Percentiles rank a stretch among this genome's conserved stretches.
phyloP scores from a whole-genome alignment of 169 alveolate species.

The Perkinsus chesapeaki region DNA sequence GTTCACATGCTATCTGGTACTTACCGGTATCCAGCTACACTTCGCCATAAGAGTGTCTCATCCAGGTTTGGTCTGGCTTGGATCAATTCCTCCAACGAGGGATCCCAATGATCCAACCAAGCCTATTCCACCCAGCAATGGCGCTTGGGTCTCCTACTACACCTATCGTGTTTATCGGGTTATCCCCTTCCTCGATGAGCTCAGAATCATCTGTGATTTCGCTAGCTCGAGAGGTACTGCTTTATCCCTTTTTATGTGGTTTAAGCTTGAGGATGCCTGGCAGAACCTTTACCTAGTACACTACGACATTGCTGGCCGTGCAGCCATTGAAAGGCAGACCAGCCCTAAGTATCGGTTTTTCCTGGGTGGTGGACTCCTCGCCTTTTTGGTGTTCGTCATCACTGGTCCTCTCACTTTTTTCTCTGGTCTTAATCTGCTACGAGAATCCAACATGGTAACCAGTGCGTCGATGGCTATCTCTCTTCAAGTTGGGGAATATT shows the following conservation, averaged over 20 bases:
- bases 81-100: neutral
- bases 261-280: neutral
- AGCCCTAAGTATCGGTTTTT: neutral
- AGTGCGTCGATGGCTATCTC: neutral
- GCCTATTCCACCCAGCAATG: neutral
- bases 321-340: neutral
- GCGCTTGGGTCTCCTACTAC: neutral
- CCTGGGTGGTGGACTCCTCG: neutral
- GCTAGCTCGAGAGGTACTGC: neutral
- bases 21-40: neutral
- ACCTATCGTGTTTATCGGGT: neutral
- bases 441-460: neutral
- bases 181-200: neutral
- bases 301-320: neutral
- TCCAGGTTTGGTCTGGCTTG: neutral
- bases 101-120: neutral
- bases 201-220: neutral
- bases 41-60: neutral
- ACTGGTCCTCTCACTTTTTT: neutral
- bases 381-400: neutral
- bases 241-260: neutral
- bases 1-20: neutral
- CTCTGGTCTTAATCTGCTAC: neutral
- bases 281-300: neutral
- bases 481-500: neutral